These are phyloP conservation scores for Mortierella sp. DNA, from an alignment of 371 early-diverging fungal genomes.

Conservation along the genomic window DNA sequence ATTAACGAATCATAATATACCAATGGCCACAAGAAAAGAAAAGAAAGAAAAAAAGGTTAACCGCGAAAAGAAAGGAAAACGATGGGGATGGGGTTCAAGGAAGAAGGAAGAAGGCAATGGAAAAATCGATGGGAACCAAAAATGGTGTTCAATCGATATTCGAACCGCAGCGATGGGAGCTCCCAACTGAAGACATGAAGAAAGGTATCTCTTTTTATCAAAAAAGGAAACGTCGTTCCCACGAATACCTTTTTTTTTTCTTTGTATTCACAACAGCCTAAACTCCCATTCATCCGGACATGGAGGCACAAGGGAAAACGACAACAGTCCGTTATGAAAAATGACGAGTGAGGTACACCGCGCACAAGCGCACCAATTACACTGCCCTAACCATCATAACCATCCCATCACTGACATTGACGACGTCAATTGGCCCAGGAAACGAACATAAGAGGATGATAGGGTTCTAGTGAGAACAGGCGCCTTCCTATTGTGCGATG, in stretches of 20 bases:
- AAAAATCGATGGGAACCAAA: not conserved
- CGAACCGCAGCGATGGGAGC: not conserved
- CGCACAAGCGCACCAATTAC: too few species aligned
- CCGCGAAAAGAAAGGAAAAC: not conserved
- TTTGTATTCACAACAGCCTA: not conserved
- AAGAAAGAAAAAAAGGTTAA: not conserved
- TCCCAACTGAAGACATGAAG: not conserved
- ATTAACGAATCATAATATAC: not conserved
- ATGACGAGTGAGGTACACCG: not conserved
- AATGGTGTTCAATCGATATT: not conserved
- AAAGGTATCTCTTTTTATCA: not conserved
- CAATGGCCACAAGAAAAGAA: not conserved
- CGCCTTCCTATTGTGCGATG: too few species aligned
- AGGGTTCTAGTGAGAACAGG: too few species aligned
- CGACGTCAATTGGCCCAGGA: too few species aligned
- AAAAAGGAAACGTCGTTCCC: constrained; percentile 14
- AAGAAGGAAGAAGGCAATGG: not conserved
- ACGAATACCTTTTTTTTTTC: not conserved
- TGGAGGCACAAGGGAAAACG: not conserved
- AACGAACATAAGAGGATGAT: too few species aligned
- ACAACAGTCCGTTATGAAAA: not conserved
- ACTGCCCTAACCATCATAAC: too few species aligned
- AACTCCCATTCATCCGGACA: not conserved
- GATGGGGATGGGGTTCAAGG: too few species aligned
- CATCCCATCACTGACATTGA: too few species aligned